These are phyloP conservation scores for Collybia sp. DNA, from an alignment of 768 basidiomycete species.

Conservation along the genomic window DNA sequence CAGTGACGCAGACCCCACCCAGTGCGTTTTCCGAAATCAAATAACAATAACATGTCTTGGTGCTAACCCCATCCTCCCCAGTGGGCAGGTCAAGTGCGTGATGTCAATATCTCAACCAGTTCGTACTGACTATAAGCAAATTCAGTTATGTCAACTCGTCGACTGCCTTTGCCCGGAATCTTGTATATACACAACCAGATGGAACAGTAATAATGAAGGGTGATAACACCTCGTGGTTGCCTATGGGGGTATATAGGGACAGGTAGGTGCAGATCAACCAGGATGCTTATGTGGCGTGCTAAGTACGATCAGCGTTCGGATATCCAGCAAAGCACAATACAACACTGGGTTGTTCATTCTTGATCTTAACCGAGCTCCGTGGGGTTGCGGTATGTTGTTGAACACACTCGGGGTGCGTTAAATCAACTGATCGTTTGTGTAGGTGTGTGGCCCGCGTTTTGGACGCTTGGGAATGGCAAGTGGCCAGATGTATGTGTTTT, in stretches of 20 bases:
- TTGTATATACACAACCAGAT: slow-evolving; percentile 54
- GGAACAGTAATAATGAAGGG: slow-evolving; percentile 72
- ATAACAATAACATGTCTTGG: slow-evolving; percentile 1
- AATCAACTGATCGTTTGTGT: slow-evolving; percentile 4
- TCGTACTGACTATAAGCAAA: slow-evolving; percentile 1
- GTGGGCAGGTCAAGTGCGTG: slow-evolving; percentile 70
- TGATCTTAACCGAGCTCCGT: slow-evolving; percentile 80
- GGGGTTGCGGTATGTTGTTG: slow-evolving; percentile 71
- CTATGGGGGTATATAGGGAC: slow-evolving; percentile 47
- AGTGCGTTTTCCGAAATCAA: slow-evolving; percentile 33
- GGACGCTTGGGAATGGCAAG: slow-evolving; percentile 54
- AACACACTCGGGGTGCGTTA: background rate
- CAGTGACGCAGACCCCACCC: slow-evolving; percentile 58
- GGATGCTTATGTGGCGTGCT: background rate
- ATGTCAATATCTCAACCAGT: background rate
- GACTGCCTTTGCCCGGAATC: slow-evolving; percentile 45
- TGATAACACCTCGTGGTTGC: slow-evolving; percentile 58
- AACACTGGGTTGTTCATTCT: slow-evolving; percentile 81
- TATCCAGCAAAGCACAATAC: slow-evolving; percentile 59
- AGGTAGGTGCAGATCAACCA: slow-evolving; percentile 37
- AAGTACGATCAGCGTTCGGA: slow-evolving; percentile 51
- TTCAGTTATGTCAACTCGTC: slow-evolving; percentile 56
- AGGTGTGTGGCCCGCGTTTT: slow-evolving; percentile 86
- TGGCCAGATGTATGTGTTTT: slow-evolving; percentile 59
- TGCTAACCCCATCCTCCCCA: slow-evolving; percentile 22